These are phyloP conservation scores for Psidium friedrichsthalianum DNA, from an alignment of 345 rosid species.

Conservation along the genomic window DNA sequence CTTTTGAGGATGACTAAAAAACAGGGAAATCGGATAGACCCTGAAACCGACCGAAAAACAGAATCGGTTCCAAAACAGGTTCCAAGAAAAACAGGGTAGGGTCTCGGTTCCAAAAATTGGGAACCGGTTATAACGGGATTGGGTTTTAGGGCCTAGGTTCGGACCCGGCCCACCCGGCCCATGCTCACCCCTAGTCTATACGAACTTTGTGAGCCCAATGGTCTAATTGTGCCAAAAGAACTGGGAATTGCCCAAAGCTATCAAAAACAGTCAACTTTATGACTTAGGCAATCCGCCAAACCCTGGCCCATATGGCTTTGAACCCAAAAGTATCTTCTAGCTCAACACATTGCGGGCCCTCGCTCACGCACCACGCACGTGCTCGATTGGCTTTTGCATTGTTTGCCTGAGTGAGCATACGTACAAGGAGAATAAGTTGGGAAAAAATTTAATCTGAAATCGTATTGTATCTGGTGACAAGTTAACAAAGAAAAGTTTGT, in stretches of 20 bases:
- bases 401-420: background rate
- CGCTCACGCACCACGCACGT: background rate
- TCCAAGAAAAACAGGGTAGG: too few relatives aligned
- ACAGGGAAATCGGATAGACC: too few relatives aligned
- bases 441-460: background rate
- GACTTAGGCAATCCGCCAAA: background rate
- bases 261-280: background rate
- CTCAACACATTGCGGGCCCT: background rate
- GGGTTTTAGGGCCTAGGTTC: too few relatives aligned
- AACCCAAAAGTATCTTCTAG: too few relatives aligned
- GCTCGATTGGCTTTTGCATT: background rate
- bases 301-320: background rate
- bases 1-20: too few relatives aligned
- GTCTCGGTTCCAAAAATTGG: too few relatives aligned
- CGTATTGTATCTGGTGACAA: background rate
- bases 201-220: background rate
- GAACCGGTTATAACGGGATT: too few relatives aligned
- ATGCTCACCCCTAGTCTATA: too few relatives aligned
- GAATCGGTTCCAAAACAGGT: too few relatives aligned
- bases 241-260: background rate
- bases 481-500: background rate
- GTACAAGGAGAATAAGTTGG: background rate
- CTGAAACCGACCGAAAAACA: too few relatives aligned
- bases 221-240: background rate
- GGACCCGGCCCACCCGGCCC: too few relatives aligned